Evolutionary conservation across 352 stramenopile genomes (phyloP).

Genomic region (Pilasporangium apinafurcum): DNA sequence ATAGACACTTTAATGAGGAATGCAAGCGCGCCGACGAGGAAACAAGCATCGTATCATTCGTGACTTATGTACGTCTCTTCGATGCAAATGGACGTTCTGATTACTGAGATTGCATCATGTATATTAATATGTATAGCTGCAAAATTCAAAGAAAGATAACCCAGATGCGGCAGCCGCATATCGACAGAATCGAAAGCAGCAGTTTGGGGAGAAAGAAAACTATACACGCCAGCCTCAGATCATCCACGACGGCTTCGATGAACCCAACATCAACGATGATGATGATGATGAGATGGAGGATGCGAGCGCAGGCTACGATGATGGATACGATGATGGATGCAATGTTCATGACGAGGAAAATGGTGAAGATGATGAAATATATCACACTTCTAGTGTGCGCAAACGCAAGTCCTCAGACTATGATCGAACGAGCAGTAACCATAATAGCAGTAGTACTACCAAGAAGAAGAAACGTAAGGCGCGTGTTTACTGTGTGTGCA

Average conservation of each 20-base stretch:
- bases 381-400: neutral
- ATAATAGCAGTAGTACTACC: conserved; percentile 5
- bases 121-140: too few species aligned
- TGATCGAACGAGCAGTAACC: conserved; percentile 3
- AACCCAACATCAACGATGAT: conserved; percentile 15
- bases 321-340: neutral
- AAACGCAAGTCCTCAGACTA: conserved; percentile 15
- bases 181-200: neutral
- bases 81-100: too few species aligned
- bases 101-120: too few species aligned
- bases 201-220: neutral
- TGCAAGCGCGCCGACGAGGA: conserved; percentile 57
- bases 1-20: conserved; percentile 63
- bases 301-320: neutral
- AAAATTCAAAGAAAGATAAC: too few species aligned
- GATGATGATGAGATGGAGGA: conserved; percentile 14
- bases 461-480: conserved; percentile 63
- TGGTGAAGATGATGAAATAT: conserved; percentile 4
- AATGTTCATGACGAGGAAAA: conserved; percentile 1
- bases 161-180: too few species aligned
- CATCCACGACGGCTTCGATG: conserved; percentile 8
- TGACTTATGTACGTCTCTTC: conserved; percentile 44
- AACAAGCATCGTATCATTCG: conserved; percentile 54
- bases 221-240: too few species aligned
- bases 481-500: conserved; percentile 72